phyloP scores from a whole-genome alignment of 352 stramenopile species.

The Phytophthora agathidicida region DNA sequence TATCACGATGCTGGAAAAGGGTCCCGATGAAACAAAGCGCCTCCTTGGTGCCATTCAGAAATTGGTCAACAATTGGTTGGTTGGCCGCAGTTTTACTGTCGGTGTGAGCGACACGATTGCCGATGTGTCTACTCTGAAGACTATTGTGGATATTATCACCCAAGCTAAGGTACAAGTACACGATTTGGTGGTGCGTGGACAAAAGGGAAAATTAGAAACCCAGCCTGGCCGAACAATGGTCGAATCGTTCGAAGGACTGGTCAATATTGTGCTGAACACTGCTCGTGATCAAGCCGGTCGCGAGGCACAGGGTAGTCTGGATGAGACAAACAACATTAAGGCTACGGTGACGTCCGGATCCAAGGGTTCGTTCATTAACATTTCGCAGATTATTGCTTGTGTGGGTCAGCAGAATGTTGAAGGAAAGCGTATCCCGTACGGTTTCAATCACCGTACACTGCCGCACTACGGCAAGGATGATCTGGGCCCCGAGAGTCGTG shows the following conservation, averaged over 20 bases:
- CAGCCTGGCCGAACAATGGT: constrained; percentile 99
- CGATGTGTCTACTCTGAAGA: constrained; percentile 97
- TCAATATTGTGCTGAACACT: constrained; percentile 96
- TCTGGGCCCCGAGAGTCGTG: constrained; percentile 96
- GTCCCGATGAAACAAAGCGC: constrained; percentile 87
- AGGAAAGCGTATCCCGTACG: constrained; percentile 97
- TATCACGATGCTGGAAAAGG: constrained; percentile 95
- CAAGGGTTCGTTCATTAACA: constrained; percentile 99
- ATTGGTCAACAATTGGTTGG: constrained; percentile 98
- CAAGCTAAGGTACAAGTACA: constrained; percentile 96
- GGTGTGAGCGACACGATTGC: constrained; percentile 99
- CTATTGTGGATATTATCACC: constrained; percentile 99
- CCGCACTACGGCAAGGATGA: constrained; percentile 97
- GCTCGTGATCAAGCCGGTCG: constrained; percentile 85
- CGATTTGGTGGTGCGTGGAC: constrained; percentile 96
- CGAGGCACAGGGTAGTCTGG: constrained; percentile 85
- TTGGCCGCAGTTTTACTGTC: constrained; percentile 98
- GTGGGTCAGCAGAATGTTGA: constrained; percentile 99
- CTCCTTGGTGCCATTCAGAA: constrained; percentile 96
- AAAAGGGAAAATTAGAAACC: constrained; percentile 97
- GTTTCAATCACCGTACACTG: constrained; percentile 95
- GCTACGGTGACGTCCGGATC: constrained; percentile 98
- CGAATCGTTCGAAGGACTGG: constrained; percentile 98
- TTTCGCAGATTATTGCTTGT: constrained; percentile 99
- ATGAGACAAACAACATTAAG: constrained; percentile 99